A percentile compares a stretch with the other conserved stretches of the same genome.
Conservation (phyloP, 2,329 filamentous ascomycete genomes). For the Cordyceps cateniannulata region DNA sequence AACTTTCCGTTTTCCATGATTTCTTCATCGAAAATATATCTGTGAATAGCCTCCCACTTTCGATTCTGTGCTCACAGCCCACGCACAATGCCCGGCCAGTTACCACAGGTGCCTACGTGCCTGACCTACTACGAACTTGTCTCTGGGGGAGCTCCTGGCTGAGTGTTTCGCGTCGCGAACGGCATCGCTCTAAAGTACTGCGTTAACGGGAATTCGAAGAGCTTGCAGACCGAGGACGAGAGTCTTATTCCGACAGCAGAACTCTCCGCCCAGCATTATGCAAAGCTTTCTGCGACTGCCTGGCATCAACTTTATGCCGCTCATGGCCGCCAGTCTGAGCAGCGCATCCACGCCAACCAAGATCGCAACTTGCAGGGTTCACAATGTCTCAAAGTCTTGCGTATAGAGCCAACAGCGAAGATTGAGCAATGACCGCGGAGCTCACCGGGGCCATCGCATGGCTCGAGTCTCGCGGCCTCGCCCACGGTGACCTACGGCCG, state of each 20-base stretch:
- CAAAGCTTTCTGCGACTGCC: neutral
- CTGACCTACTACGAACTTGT: neutral
- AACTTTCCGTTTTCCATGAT: no score
- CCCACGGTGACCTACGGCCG: slow-evolving; percentile 14
- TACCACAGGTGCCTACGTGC: neutral
- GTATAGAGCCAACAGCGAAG: neutral
- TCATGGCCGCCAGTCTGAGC: neutral
- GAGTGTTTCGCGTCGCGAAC: neutral
- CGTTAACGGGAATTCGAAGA: neutral
- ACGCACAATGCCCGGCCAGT: neutral
- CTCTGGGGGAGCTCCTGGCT: neutral
- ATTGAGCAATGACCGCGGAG: slow-evolving; percentile 10
- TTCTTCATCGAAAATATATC: no score
- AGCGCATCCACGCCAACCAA: neutral
- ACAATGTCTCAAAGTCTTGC: neutral
- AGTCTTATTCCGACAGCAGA: neutral
- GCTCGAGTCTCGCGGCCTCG: slow-evolving; percentile 10
- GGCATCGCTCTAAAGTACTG: neutral
- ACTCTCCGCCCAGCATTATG: neutral
- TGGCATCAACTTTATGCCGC: neutral
- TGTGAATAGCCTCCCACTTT: no score
- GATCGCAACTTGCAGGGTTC: neutral
- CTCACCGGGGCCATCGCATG: slow-evolving; percentile 3
- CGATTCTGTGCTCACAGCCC: no score
- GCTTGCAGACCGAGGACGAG: neutral